These are phyloP conservation scores for Beauveria caledonica DNA, from an alignment of 2,329 filamentous ascomycete genomes.

Conservation along the genomic window DNA sequence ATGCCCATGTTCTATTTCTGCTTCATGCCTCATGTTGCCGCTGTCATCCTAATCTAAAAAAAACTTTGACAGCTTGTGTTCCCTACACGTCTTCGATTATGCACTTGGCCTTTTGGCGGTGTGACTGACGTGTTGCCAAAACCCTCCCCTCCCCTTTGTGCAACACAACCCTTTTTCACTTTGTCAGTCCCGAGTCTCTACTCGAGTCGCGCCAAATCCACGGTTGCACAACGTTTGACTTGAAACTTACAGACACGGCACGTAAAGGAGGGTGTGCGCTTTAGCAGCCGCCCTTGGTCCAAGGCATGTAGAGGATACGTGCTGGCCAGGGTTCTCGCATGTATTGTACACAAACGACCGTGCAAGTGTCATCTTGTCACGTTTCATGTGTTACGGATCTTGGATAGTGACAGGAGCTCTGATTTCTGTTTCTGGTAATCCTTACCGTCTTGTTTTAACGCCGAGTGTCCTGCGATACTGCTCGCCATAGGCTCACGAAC, in stretches of 20 bases:
- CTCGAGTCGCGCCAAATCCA: not conserved
- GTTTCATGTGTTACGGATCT: not conserved
- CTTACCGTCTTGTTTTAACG: not conserved
- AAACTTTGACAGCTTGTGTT: not conserved
- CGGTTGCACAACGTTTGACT: not conserved
- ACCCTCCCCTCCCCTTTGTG: not conserved
- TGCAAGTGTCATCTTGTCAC: not conserved
- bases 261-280: not conserved
- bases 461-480: not conserved
- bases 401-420: not conserved
- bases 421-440: not conserved
- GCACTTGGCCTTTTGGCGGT: not conserved
- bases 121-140: conserved; percentile 1
- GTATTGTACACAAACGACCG: not conserved
- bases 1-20: not conserved
- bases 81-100: not conserved
- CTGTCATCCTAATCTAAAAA: not conserved
- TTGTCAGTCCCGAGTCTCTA: not conserved
- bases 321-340: not conserved
- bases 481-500: not conserved
- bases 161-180: not conserved
- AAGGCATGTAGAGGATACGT: conserved; percentile 1
- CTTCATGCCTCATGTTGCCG: too few relatives aligned
- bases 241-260: not conserved
- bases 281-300: not conserved